Evolutionary conservation across 495 filamentous ascomycete species (phyloP), one percentile per base, ranked within the genome.

Genomic region (Amorphotheca resinae): DNA sequence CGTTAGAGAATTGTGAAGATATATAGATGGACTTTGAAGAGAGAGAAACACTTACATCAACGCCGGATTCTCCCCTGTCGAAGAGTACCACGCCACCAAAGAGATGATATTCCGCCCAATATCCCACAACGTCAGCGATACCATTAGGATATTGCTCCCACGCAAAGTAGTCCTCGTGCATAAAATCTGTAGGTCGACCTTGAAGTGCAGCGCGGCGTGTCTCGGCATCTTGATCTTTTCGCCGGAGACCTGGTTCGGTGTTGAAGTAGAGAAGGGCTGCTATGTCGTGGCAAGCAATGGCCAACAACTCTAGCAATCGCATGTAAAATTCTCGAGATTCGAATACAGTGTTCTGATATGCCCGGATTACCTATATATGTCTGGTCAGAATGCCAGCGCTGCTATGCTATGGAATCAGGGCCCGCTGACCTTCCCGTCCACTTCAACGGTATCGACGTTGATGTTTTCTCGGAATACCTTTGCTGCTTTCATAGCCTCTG

Each of bases 71-170:
- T 35, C 33, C 42, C 30, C 58, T 42, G 36, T 62, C 57, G 32
- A 64, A 63, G 6, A 58, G 22, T 3, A 54, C 47, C 12, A 64
- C 57, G n/a, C 55, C 57, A n/a, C 60, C 54, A 0, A 61, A 44
- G 26, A 59, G 55, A 9, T 55, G 45, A 8, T 43, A 41, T 42
- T 59, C 59, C 28, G 55, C 59, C 59, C 56, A 62, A 44, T 61
- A 62, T 18, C 58, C 61, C 15, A 59, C 56, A 9, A 55, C 35
- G 45, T 62, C 58, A 5, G 53, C 56, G 7, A 57, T 49, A 9
- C 46, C 50, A 4, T 54, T 36, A 12, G 58, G 56, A 36, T 61
- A 64, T 23, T 54, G 50, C 15, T 57, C 31, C 15, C 37, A 26
- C n/a, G 55, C 42, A 12, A 18, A 2, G 37, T 61, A 62, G 9